Evolutionary conservation across 345 rosid species (phyloP).

Genomic region (Leavenworthia alabamica): DNA sequence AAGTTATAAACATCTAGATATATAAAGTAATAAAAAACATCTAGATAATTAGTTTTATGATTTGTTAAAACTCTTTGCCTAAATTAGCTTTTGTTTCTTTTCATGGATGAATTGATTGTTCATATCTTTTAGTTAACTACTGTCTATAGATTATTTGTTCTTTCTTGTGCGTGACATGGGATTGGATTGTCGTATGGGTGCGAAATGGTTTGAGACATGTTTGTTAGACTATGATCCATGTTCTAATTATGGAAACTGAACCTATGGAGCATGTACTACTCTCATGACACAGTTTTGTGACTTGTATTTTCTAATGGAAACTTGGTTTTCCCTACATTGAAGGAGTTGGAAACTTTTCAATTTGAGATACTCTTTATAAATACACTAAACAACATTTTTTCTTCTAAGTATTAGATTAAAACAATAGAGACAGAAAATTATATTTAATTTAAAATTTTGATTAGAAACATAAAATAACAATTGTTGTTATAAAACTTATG

Average conservation of each 20-base stretch:
- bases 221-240: conserved; percentile 81
- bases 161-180: conserved; percentile 96
- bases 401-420: too few species aligned
- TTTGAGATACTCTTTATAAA: too few species aligned
- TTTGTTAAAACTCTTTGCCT: too few species aligned
- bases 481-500: too few species aligned
- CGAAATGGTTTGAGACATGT: conserved; percentile 94
- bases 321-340: background rate
- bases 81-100: too few species aligned
- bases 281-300: background rate
- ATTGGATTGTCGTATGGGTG: conserved; percentile 92
- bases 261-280: conserved; percentile 75
- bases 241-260: conserved; percentile 93
- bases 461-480: too few species aligned
- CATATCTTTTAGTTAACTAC: background rate
- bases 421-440: too few species aligned
- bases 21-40: too few species aligned
- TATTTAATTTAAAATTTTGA: too few species aligned
- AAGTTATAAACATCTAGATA: too few species aligned
- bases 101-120: conserved; percentile 2
- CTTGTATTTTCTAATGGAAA: background rate
- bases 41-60: too few species aligned
- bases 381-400: too few species aligned
- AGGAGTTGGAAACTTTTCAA: conserved; percentile 91
- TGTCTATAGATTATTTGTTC: conserved; percentile 78